Percentiles rank a stretch among this genome's conserved stretches.
These are phyloP conservation scores for Nothophytophthora sp. DNA, from an alignment of 352 stramenopile genomes.

Conservation along the genomic window DNA sequence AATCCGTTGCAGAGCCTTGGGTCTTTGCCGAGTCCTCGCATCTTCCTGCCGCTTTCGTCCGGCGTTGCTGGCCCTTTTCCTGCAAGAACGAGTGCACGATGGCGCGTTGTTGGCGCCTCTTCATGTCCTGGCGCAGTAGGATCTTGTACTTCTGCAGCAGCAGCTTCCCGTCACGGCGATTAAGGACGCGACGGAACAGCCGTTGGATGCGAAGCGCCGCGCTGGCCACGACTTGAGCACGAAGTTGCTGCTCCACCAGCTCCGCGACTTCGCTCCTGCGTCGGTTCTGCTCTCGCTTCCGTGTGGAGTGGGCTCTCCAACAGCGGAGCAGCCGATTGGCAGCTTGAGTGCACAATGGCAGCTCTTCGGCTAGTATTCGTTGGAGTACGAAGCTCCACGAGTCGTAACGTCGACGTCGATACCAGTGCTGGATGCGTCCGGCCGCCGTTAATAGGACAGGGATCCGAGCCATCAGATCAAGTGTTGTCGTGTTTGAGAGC, in stretches of 20 bases:
- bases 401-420: slow-evolving; percentile 31
- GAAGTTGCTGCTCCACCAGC: slow-evolving; percentile 27
- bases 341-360: slow-evolving; percentile 24
- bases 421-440: slow-evolving; percentile 39
- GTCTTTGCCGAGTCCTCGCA: neutral
- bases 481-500: neutral
- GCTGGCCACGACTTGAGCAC: slow-evolving; percentile 18
- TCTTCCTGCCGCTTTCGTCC: slow-evolving; percentile 21
- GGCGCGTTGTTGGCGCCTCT: slow-evolving; percentile 44
- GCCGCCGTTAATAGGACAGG: slow-evolving; percentile 15
- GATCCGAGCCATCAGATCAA: slow-evolving; percentile 8
- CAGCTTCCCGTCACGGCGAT: slow-evolving; percentile 35
- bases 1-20: slow-evolving; percentile 1
- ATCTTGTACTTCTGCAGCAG: slow-evolving; percentile 48
- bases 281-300: slow-evolving; percentile 2
- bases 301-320: slow-evolving; percentile 23
- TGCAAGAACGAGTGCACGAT: slow-evolving; percentile 56
- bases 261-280: slow-evolving; percentile 10
- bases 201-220: slow-evolving; percentile 38
- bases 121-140: slow-evolving; percentile 46
- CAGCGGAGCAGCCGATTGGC: slow-evolving; percentile 14
- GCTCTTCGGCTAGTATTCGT: slow-evolving; percentile 25
- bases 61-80: slow-evolving; percentile 37
- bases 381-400: slow-evolving; percentile 30
- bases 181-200: slow-evolving; percentile 21